Conservation (phyloP, 768 basidiomycete genomes). For the Phylloporus sp. region DNA sequence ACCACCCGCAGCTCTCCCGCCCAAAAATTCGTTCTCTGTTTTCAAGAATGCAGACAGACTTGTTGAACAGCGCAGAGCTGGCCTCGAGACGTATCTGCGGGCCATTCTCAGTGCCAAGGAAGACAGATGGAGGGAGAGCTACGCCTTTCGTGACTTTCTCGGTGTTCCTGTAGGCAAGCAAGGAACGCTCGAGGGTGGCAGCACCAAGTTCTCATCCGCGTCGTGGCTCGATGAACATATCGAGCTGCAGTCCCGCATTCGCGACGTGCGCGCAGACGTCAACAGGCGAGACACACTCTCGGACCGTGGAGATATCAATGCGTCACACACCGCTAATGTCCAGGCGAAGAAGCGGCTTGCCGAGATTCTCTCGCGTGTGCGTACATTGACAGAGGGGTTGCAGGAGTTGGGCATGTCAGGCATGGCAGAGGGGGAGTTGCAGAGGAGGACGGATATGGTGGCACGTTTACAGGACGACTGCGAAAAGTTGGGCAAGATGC, state of each 20-base stretch:
- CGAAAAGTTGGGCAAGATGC: slow-evolving; percentile 82
- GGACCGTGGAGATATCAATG: slow-evolving; percentile 66
- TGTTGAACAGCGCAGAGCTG: slow-evolving; percentile 71
- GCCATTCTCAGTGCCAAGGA: slow-evolving; percentile 82
- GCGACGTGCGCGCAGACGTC: slow-evolving; percentile 81
- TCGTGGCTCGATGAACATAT: slow-evolving; percentile 91
- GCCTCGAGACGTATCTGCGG: slow-evolving; percentile 82
- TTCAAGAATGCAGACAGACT: slow-evolving; percentile 51
- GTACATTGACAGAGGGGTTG: slow-evolving; percentile 65
- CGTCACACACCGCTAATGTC: slow-evolving; percentile 76
- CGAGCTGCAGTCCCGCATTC: slow-evolving; percentile 69
- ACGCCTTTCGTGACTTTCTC: slow-evolving; percentile 83
- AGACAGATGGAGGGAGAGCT: slow-evolving; percentile 74
- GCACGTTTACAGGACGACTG: slow-evolving; percentile 86
- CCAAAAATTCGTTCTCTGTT: slow-evolving; percentile 76
- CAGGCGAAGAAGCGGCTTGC: slow-evolving; percentile 84
- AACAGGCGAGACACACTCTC: slow-evolving; percentile 85
- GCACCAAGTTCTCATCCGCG: slow-evolving; percentile 60
- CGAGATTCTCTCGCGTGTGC: slow-evolving; percentile 69
- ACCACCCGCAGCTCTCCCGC: slow-evolving; percentile 78
- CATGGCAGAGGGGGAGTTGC: slow-evolving; percentile 89
- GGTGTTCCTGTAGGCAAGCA: slow-evolving; percentile 71
- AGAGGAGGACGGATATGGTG: slow-evolving; percentile 85
- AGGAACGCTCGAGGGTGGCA: slow-evolving; percentile 26
- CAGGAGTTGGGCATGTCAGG: slow-evolving; percentile 61